phyloP scores from a whole-genome alignment of 1,284 basidiomycete genomes.

The Heliocybe sulcata region DNA sequence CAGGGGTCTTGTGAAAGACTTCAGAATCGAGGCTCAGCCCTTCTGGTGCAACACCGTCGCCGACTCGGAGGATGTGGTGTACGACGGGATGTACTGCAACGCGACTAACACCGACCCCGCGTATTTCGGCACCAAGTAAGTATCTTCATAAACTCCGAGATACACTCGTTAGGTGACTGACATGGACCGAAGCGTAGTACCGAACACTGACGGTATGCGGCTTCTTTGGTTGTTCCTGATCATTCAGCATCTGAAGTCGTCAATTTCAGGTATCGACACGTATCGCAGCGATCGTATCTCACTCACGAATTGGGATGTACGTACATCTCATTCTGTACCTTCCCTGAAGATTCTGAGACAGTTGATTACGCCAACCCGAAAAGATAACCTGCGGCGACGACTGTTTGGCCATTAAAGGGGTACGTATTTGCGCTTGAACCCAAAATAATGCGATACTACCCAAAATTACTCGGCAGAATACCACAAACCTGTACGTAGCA shows the following conservation, averaged over 20 bases:
- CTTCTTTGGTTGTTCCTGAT: background rate
- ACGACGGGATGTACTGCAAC: slow-evolving; percentile 57
- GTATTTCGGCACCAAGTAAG: slow-evolving; percentile 43
- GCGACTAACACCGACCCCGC: slow-evolving; percentile 50
- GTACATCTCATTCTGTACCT: slow-evolving; percentile 10
- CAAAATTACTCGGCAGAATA: slow-evolving; percentile 33
- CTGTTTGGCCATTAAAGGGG: slow-evolving; percentile 61
- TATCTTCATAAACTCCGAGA: slow-evolving; percentile 7
- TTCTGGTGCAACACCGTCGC: slow-evolving; percentile 62
- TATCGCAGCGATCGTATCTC: slow-evolving; percentile 47
- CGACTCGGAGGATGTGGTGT: slow-evolving; percentile 44
- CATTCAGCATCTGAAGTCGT: slow-evolving; percentile 3
- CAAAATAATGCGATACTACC: background rate
- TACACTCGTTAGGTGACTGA: background rate
- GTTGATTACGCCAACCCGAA: no score
- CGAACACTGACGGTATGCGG: slow-evolving; percentile 51
- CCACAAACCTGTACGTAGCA: slow-evolving; percentile 41
- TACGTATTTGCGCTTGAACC: slow-evolving; percentile 19
- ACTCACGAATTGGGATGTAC: slow-evolving; percentile 45
- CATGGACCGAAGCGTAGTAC: slow-evolving; percentile 37
- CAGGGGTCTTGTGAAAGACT: slow-evolving; percentile 40
- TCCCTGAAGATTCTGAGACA: no score
- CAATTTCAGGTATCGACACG: slow-evolving; percentile 43
- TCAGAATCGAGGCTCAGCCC: slow-evolving; percentile 49
- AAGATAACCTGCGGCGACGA: slow-evolving; percentile 55